Base-by-base conservation (phyloP, 495 filamentous ascomycete genomes). In the Podospora australis region DNA sequence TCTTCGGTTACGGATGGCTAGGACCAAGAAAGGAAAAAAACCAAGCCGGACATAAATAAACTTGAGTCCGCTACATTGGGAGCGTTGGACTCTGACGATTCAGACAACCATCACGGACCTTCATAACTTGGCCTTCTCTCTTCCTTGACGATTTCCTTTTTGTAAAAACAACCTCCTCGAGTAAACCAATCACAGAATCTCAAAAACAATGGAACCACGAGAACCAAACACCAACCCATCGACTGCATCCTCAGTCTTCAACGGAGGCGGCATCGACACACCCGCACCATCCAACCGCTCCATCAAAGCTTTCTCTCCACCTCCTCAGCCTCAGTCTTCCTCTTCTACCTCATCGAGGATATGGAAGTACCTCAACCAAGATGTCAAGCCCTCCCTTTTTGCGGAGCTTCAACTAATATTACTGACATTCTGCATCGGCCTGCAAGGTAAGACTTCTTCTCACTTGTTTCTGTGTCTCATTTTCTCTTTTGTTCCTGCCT, bases 341-440 rank as follows among this genome's bases (percentile, higher is more conserved):
- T n/a, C n/a, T n/a, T n/a, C n/a, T n/a, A 36, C 40, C 1, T 14
- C 21, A 16, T 62, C 62, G 0, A 64, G 52, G 40, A 40, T 54
- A 46, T 68, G 70, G 65, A 21, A 41, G 14, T 57, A 74, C 35
- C 59, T 74, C 51, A 56, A 62, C 22, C 62, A 64, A 26, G 44
- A 57, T n/a, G 53, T 75, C 32, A 50, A 62, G 13, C 51, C 67
- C 6, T 65, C 65, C 0, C 32, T 24, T 19, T 63, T 73, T 49
- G 65, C 58, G 14, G 72, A 75, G 34, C 22, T 70, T 11, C 57
- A 73, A 46, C 58, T 75, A 11, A 40, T 71, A 4, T 48, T 75
- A 38, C 53, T 73, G 20, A 75, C 70, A 1, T 69, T 75, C 55
- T 73, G 59, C 44, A 62, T 60, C 28, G 66, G 66, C 9, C 40